A percentile compares a stretch with the other conserved stretches of the same genome.
These are phyloP conservation scores for Trypanosoma conorhini DNA, from an alignment of 208 protist species.

Conservation along the genomic window DNA sequence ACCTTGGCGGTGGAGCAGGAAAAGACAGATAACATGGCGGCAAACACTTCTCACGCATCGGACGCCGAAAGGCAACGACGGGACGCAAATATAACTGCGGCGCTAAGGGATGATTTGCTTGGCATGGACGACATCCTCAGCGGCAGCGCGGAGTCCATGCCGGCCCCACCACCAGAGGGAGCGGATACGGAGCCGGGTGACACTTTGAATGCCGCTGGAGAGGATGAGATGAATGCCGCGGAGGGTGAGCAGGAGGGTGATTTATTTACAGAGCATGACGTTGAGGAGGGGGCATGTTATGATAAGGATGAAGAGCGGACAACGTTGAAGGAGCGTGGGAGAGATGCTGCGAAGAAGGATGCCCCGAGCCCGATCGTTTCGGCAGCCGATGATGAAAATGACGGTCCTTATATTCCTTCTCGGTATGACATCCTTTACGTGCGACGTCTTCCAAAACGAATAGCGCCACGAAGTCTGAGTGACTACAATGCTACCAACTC, in stretches of 20 bases:
- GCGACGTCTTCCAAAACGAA: slow-evolving; percentile 65
- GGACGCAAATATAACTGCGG: slow-evolving; percentile 21
- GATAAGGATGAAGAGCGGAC: not conserved
- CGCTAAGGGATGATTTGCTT: slow-evolving; percentile 37
- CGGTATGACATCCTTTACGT: slow-evolving; percentile 70
- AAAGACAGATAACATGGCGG: not conserved
- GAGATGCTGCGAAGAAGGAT: not conserved
- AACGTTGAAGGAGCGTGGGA: not conserved
- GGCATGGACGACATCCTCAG: slow-evolving; percentile 37
- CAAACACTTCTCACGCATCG: not conserved
- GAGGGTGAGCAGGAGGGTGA: slow-evolving; percentile 6
- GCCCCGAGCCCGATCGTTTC: not conserved
- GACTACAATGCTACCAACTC: slow-evolving; percentile 62
- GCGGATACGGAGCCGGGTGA: slow-evolving; percentile 2
- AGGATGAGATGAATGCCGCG: not conserved
- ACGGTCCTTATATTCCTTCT: slow-evolving; percentile 30
- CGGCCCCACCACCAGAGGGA: not conserved
- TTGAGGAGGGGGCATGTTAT: not conserved
- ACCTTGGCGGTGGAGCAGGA: not conserved
- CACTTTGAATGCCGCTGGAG: not conserved
- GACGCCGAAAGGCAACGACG: slow-evolving; percentile 5
- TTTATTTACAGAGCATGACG: slow-evolving; percentile 1
- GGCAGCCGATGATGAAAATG: slow-evolving; percentile 27
- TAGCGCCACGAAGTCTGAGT: slow-evolving; percentile 78
- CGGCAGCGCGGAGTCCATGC: not conserved